Base-by-base conservation (phyloP, 305 asterid species). In the Solanum hybrid region DNA sequence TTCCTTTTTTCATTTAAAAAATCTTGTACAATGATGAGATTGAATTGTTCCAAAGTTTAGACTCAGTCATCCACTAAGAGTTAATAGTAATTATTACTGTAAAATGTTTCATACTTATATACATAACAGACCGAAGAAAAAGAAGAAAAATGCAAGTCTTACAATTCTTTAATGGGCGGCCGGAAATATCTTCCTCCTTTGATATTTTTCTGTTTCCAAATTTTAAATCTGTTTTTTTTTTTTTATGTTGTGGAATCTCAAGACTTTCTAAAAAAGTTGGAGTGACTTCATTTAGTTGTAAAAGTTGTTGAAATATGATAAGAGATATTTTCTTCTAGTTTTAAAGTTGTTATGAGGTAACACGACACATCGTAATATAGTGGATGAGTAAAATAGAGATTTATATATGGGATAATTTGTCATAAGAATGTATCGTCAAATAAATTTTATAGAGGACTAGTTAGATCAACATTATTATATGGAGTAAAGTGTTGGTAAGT, bases 21-120 rank as follows among this genome's bases (percentile, higher is more conserved):
- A 4, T 82, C 24, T 7, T 82, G 16, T 42, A 16, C 28, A 82
- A 18, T 51, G 74, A 84, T 18, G 74, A 84, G 29, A 84, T 84
- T 84, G 87, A 84, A 29, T 51, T 84, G 74, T 46, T 84, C 87
- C 11, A 84, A 51, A 83, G 28, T 29, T 28, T 16, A 84, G 75
- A 46, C 87, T 9, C 29, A 46, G 73, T 84, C 87, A 84, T 14
- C 40, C 87, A 84, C 36, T 81, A 40, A 39, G 22, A 83, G 8
- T 13, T 37, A 6, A 6, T n/a, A 36, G 37, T 29, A 29, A 74
- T 74, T 76, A 61, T 6, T 33, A 18, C 82, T 33, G 40, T 77
- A 5, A 5, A 18, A 77, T 34, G 83, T 77, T 34, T 20, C 26
- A 18, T 77, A 77, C 81, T 77, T 20, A 0, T 34, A 18, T 77